A percentile compares a stretch with the other conserved stretches of the same genome.
Conservation (phyloP, 2,329 filamentous ascomycete species). For the Aspergillus nomiae region DNA sequence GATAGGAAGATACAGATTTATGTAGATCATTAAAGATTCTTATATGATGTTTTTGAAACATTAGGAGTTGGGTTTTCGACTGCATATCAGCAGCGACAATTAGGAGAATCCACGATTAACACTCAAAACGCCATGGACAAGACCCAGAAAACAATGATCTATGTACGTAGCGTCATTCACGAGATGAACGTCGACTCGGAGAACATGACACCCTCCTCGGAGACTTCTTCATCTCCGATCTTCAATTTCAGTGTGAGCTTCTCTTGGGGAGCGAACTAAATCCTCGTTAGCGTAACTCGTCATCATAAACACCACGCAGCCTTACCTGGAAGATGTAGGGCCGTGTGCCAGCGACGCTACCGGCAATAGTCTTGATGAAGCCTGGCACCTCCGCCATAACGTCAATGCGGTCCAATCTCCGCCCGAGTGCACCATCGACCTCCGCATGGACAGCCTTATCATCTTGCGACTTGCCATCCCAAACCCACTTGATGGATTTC, state of each 20-base stretch:
- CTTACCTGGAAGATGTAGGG: slow-evolving; percentile 96
- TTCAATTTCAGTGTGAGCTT: slow-evolving; percentile 79
- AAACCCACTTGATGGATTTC: slow-evolving; percentile 70
- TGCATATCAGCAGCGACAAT: slow-evolving; percentile 19
- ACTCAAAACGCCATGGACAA: slow-evolving; percentile 34
- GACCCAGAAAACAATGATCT: slow-evolving; percentile 25
- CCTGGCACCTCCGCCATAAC: slow-evolving; percentile 96
- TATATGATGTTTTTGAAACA: slow-evolving; percentile 23
- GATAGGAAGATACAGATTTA: background rate
- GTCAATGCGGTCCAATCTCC: slow-evolving; percentile 79
- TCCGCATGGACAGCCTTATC: slow-evolving; percentile 71
- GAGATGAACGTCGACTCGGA: slow-evolving; percentile 97
- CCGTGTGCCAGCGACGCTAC: slow-evolving; percentile 84
- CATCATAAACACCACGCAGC: slow-evolving; percentile 11
- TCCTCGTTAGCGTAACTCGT: slow-evolving; percentile 19
- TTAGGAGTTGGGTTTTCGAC: slow-evolving; percentile 20
- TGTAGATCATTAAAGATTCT: slow-evolving; percentile 32
- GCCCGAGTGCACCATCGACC: slow-evolving; percentile 69
- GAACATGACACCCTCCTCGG: slow-evolving; percentile 78
- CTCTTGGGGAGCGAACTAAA: slow-evolving; percentile 68
- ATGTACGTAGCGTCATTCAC: slow-evolving; percentile 42
- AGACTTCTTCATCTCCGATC: slow-evolving; percentile 74
- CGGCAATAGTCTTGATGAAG: slow-evolving; percentile 93
- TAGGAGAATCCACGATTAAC: slow-evolving; percentile 31
- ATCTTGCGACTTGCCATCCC: slow-evolving; percentile 77